phyloP scores from a whole-genome alignment of 2,329 filamentous ascomycete genomes.

The Clonostachys rhizophaga region DNA sequence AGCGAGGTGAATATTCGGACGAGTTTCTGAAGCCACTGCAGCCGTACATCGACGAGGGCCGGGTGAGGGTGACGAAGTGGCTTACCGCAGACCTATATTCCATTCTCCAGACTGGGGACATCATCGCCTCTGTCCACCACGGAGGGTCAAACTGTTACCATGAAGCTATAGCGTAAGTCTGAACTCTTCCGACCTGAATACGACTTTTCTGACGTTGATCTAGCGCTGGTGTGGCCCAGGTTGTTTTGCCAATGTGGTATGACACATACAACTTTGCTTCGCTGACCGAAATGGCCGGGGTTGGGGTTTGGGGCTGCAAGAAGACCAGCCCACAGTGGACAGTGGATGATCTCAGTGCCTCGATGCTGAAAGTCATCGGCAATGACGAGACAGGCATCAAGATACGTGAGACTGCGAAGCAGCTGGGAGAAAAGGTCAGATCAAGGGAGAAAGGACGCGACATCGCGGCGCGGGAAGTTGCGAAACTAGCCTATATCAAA shows the following conservation, averaged over 20 bases:
- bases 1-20: constrained; percentile 2
- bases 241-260: constrained; percentile 36
- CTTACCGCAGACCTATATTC: constrained; percentile 14
- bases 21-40: constrained; percentile 4
- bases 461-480: constrained; percentile 1
- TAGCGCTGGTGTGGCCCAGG: constrained; percentile 34
- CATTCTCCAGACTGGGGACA: constrained; percentile 19
- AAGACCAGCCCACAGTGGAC: constrained; percentile 18
- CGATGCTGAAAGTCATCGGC: constrained; percentile 13
- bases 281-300: constrained; percentile 29
- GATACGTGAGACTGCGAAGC: constrained; percentile 5
- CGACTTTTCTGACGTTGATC: not conserved
- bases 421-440: constrained; percentile 3
- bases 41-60: constrained; percentile 3
- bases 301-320: constrained; percentile 29
- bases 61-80: constrained; percentile 12
- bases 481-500: not conserved
- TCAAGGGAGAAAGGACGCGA: not conserved
- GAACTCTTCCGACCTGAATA: not conserved
- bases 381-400: not conserved
- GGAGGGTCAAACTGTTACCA: constrained; percentile 29
- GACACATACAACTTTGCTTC: constrained; percentile 36
- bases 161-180: constrained; percentile 31
- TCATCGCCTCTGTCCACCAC: constrained; percentile 23
- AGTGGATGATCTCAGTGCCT: constrained; percentile 12